Evolutionary conservation across 2,329 filamentous ascomycete genomes (phyloP).

Genomic region (Gliomastix tumulicola): DNA sequence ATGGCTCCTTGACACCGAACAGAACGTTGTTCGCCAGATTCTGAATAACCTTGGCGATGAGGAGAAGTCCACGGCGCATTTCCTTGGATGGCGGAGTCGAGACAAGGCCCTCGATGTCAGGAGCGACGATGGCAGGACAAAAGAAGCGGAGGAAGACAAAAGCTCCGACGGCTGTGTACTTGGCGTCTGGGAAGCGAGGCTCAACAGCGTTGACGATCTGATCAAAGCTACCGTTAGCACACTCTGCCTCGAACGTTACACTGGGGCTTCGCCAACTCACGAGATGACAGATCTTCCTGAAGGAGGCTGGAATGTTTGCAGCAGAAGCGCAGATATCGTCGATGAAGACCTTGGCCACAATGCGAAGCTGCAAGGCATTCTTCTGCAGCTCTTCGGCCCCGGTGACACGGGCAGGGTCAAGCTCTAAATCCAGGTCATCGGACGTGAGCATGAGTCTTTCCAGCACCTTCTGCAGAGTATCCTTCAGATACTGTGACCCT

Average conservation of each 20-base stretch:
- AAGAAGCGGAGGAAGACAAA: slow-evolving; percentile 69
- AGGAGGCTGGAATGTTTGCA: slow-evolving; percentile 52
- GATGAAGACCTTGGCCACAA: slow-evolving; percentile 65
- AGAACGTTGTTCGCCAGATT: slow-evolving; percentile 67
- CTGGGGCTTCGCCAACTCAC: slow-evolving; percentile 28
- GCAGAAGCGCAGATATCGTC: slow-evolving; percentile 62
- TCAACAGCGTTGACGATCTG: slow-evolving; percentile 58
- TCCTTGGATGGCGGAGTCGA: slow-evolving; percentile 55
- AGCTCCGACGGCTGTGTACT: slow-evolving; percentile 64
- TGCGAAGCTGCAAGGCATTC: slow-evolving; percentile 58
- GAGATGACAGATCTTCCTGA: slow-evolving; percentile 61
- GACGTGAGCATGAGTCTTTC: slow-evolving; percentile 60
- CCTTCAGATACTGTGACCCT: slow-evolving; percentile 54
- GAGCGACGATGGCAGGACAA: slow-evolving; percentile 65
- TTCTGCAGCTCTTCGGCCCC: slow-evolving; percentile 58
- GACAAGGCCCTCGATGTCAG: slow-evolving; percentile 61
- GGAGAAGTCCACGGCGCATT: slow-evolving; percentile 59
- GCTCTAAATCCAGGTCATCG: slow-evolving; percentile 60
- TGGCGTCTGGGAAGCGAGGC: slow-evolving; percentile 58
- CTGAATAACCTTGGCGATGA: slow-evolving; percentile 66
- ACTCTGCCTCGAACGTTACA: not conserved
- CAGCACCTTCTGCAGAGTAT: slow-evolving; percentile 59
- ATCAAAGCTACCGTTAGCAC: not conserved
- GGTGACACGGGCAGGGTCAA: slow-evolving; percentile 55
- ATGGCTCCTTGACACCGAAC: slow-evolving; percentile 65